Evolutionary conservation across 305 asterid genomes (phyloP).

Genomic region (Solanum hybrid): DNA sequence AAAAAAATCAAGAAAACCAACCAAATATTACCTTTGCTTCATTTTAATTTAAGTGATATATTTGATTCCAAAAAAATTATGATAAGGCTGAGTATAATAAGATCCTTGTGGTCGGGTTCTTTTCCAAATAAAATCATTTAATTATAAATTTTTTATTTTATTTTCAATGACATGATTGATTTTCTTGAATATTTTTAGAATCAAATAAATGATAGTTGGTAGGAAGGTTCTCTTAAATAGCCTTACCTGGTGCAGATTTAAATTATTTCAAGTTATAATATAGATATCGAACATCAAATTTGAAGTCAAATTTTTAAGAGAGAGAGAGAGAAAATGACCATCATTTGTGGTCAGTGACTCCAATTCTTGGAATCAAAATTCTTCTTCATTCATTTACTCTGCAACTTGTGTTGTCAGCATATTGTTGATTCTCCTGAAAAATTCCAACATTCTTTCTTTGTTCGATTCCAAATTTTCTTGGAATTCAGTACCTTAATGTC

Average conservation of each 20-base stretch:
- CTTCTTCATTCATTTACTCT: not conserved
- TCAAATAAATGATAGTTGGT: not conserved
- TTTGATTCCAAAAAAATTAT: too few species aligned
- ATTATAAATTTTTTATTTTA: too few species aligned
- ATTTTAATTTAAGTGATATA: not conserved
- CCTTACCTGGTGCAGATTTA: not conserved
- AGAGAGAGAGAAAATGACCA: not conserved
- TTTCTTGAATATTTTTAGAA: too few species aligned
- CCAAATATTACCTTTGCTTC: not conserved
- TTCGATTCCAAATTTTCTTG: not conserved
- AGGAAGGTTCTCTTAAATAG: not conserved
- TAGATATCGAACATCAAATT: not conserved
- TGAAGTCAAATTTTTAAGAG: not conserved
- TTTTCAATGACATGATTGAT: too few species aligned
- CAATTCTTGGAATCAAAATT: not conserved
- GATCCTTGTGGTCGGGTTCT: not conserved
- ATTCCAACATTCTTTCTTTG: not conserved
- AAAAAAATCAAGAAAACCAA: not conserved
- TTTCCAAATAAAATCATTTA: too few species aligned
- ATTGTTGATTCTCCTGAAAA: not conserved
- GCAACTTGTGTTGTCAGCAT: slow-evolving; percentile 6
- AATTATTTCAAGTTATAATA: too few species aligned
- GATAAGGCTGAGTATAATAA: not conserved
- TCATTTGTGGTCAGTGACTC: not conserved
- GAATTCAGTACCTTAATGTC: not conserved